Base-by-base conservation (phyloP, 2,329 filamentous ascomycete species). In the Microdochium nivale region DNA sequence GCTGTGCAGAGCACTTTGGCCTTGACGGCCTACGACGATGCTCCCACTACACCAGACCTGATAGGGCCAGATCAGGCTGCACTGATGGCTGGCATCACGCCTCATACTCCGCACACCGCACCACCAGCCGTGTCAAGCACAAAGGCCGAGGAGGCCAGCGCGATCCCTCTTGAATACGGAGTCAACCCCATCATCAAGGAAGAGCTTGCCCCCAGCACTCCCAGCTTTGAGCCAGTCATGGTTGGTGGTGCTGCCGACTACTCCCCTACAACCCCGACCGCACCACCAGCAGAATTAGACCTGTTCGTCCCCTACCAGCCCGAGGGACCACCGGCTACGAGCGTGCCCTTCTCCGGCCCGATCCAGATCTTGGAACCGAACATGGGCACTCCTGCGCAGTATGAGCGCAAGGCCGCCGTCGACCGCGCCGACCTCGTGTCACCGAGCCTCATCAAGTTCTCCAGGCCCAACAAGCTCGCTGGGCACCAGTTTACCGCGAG, bases 271-370 rank as follows among this genome's bases (percentile, higher is more conserved):
- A 44, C 40, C 65, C 67, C 19, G 49, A 53, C 55, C 1, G 46
- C 54, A 4, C 55, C 54, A 24, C 54, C 55, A 14, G 35, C 54
- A 16, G 48, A 60, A 7, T 54, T 62, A 1, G 71, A 76, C 49
- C 59, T 75, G 23, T 82, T 82, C 54, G 67, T 82, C 24, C 70
- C 71, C 0, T 81, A 81, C 55, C 75, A 81, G 53, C 78, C 79
- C 0, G 72, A 78, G n/a, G 79, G 78, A 0, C 74, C 77, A 1
- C 54, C 66, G 0, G 69, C 78, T 0, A 60, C 65, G 3, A 50
- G 70, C 1, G 55, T 73, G 16, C 58, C 65, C 7, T 65, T 62
- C 32, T 54, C 58, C 9, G 52, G 53, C 2, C 61, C 62, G 7
- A 37, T 63, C 16, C 56, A 58, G 32, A 60, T 65, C 33, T 48